Conservation (phyloP, 768 basidiomycete genomes). For the Lentinula edodes region DNA sequence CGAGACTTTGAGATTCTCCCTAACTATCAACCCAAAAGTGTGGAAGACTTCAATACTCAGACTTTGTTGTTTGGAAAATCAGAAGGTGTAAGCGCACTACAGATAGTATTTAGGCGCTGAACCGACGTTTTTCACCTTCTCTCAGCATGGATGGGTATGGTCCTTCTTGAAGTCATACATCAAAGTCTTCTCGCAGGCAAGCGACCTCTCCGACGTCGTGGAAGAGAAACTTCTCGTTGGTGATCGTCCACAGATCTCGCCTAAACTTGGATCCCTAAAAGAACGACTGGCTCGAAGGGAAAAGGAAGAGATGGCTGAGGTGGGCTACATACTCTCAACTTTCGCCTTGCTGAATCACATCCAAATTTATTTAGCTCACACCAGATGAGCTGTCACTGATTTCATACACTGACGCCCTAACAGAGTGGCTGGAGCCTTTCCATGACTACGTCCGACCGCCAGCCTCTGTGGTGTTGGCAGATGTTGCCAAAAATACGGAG, state of each 20-base stretch:
- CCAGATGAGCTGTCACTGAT: constrained; percentile 53
- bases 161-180: constrained; percentile 76
- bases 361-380: constrained; percentile 46
- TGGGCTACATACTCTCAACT: constrained; percentile 16
- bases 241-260: constrained; percentile 64
- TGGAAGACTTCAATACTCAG: constrained; percentile 54
- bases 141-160: constrained; percentile 66
- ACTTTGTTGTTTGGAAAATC: constrained; percentile 59
- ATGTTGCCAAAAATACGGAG: constrained; percentile 68
- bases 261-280: constrained; percentile 42
- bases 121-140: neutral
- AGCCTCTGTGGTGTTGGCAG: constrained; percentile 63
- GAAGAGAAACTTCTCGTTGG: constrained; percentile 80
- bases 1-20: constrained; percentile 78
- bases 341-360: constrained; percentile 7
- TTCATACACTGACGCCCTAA: constrained; percentile 55
- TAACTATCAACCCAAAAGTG: constrained; percentile 64
- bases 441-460: constrained; percentile 72
- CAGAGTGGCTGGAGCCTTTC: constrained; percentile 74
- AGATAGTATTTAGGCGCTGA: neutral
- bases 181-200: constrained; percentile 68
- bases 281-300: constrained; percentile 51
- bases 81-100: constrained; percentile 48
- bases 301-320: constrained; percentile 52
- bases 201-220: constrained; percentile 74